phyloP scores from a whole-genome alignment of 169 alveolate genomes.

The Eimeria maxima region DNA sequence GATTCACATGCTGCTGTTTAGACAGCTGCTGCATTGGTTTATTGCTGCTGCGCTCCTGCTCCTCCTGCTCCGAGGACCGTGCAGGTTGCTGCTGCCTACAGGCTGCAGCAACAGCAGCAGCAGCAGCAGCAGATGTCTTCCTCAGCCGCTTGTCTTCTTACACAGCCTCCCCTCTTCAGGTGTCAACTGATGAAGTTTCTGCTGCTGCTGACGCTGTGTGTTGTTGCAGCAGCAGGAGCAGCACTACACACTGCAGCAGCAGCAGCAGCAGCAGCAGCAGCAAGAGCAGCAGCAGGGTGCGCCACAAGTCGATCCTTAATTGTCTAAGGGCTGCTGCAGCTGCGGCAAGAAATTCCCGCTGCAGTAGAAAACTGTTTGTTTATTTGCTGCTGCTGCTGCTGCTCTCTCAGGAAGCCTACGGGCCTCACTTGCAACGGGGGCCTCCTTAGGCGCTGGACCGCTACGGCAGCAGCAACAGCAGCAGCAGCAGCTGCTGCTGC shows the following conservation, averaged over 20 bases:
- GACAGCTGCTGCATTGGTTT: not conserved
- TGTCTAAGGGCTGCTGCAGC: not conserved
- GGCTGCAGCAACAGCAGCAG: not conserved
- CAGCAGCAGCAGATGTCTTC: not conserved
- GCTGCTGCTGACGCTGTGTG: not conserved
- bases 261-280: not conserved
- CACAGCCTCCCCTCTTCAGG: not conserved
- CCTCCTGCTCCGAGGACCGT: not conserved
- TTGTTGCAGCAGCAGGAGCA: not conserved
- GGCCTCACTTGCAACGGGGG: not conserved
- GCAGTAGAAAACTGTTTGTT: not conserved
- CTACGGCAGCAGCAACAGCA: not conserved
- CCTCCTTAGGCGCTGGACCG: conserved; percentile 18
- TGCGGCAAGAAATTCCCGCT: not conserved
- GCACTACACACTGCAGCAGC: not conserved
- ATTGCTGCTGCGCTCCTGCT: not conserved
- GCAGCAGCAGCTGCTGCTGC: conserved; percentile 8
- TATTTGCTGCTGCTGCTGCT: conserved; percentile 3
- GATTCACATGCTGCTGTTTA: not conserved
- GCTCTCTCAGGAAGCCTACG: not conserved
- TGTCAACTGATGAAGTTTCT: not conserved
- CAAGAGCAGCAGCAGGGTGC: not conserved
- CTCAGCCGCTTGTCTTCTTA: not conserved
- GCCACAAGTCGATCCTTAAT: not conserved
- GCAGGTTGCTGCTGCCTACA: not conserved